Evolutionary conservation across 345 rosid species (phyloP).

Genomic region (Trapa bicornis): DNA sequence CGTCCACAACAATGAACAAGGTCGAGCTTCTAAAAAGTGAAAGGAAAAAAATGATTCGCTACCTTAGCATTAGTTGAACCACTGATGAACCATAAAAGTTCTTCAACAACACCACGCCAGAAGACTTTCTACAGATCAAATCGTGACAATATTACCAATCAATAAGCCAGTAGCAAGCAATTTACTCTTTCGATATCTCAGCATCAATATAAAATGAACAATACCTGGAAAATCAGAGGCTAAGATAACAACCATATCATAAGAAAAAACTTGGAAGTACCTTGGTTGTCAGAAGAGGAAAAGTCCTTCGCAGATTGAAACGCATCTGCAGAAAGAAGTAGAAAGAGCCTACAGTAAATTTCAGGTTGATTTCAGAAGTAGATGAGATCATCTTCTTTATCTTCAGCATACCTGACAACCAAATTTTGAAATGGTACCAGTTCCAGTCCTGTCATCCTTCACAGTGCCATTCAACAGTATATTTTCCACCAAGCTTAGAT

Average conservation of each 20-base stretch:
- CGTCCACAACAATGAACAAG: not conserved
- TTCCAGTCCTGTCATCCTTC: slow-evolving; percentile 71
- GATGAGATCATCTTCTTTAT: not conserved
- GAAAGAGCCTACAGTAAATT: not conserved
- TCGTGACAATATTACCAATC: slow-evolving; percentile 3
- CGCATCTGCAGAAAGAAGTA: slow-evolving; percentile 40
- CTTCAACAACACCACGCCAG: slow-evolving; percentile 98
- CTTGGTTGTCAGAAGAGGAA: slow-evolving; percentile 84
- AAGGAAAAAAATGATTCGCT: not conserved
- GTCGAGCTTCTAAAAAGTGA: not conserved
- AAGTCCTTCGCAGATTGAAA: slow-evolving; percentile 65
- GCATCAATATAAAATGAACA: not conserved
- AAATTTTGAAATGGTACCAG: slow-evolving; percentile 80
- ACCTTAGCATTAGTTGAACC: slow-evolving; percentile 97
- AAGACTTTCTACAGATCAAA: slow-evolving; percentile 65
- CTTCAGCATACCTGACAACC: slow-evolving; percentile 56
- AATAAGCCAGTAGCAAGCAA: not conserved
- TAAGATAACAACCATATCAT: not conserved
- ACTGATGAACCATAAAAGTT: slow-evolving; percentile 93
- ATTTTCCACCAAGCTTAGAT: slow-evolving; percentile 53
- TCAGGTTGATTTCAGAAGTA: not conserved
- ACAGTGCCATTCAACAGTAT: slow-evolving; percentile 48
- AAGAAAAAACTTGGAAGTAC: slow-evolving; percentile 12
- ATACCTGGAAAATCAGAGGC: not conserved
- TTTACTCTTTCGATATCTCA: not conserved